Base-by-base conservation (phyloP, 345 rosid genomes). In the Cardamine occulta region DNA sequence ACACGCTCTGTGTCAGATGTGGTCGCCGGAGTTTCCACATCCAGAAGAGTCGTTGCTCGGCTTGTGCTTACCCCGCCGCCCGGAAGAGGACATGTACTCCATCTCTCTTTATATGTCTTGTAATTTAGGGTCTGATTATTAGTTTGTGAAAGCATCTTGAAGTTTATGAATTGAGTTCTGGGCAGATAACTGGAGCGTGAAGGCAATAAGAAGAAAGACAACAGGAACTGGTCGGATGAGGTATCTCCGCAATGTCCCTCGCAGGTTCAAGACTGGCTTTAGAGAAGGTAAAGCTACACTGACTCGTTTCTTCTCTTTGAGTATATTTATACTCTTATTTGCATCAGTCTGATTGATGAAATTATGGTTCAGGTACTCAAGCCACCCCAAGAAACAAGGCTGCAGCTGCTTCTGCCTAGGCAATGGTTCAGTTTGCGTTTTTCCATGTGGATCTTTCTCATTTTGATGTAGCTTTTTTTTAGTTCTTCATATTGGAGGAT, bases 21-120 rank as follows among this genome's bases (percentile, higher is more conserved):
- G 96, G 96, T 66, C 96, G 91, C 73, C 95, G 96, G 21, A 90
- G 96, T 77, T 93, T 90, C 82, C 98, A 93, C 80, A 92, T 93
- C 62, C 97, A 91, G 85, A 91, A 93, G 87, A 89, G 98, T 72
- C 97, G 93, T 8, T 91, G 97, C 77, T 29, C 89, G 34, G 95
- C 91, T 51, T 93, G 98, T 79, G 98, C 82, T 44, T 91, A 77
- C 82, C 98, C 98, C 2, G 93, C 95, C 44, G 96, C 98, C 13
- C 86, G 98, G 80, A 84, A 82, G 89, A 87, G 97, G 81, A 91
- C 57, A 54, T 91, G 98, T 90, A 86, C 59, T 80, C 6, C 14
- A 52, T 3, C 0, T 24, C 11, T 37, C 10, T 14, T 2, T 35
- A 19, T 35, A 19, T 18, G 24, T 44, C 3, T 23, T 32, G n/a